A percentile compares a stretch with the other conserved stretches of the same genome.
Evolutionary conservation across 1,139 yeast genomes (phyloP).

Genomic region (Hemisphaericaspora lyxosophila): DNA sequence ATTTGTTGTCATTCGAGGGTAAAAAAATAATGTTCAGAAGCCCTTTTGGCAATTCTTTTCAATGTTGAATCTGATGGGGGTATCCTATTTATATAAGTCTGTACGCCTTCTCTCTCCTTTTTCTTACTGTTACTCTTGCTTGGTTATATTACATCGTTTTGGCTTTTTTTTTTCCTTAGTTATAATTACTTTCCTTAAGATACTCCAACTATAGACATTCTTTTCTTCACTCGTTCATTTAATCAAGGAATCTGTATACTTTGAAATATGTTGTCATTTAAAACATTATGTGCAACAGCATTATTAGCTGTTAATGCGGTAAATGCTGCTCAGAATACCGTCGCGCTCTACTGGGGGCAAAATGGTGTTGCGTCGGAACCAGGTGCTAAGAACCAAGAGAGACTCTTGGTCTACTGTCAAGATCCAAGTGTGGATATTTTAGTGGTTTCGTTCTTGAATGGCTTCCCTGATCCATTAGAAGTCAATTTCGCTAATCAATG

Average conservation of each 20-base stretch:
- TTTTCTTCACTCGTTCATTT: slow-evolving; percentile 1
- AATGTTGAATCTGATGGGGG: too few relatives aligned
- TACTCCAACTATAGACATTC: slow-evolving; percentile 8
- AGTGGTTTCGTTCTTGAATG: slow-evolving; percentile 65
- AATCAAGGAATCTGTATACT: neutral
- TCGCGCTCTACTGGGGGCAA: slow-evolving; percentile 89
- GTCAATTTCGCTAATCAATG: slow-evolving; percentile 76
- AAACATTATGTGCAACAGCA: slow-evolving; percentile 12
- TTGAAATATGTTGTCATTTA: slow-evolving; percentile 11
- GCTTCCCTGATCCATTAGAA: slow-evolving; percentile 50
- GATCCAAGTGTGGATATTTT: slow-evolving; percentile 69
- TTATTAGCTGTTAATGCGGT: slow-evolving; percentile 26
- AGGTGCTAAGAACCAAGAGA: slow-evolving; percentile 62
- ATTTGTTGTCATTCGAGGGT: too few relatives aligned
- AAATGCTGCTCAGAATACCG: slow-evolving; percentile 49
- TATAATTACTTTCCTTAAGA: neutral
- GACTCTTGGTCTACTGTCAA: slow-evolving; percentile 66
- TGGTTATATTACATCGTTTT: too few relatives aligned
- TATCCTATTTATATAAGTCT: too few relatives aligned
- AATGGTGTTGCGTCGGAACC: slow-evolving; percentile 23
- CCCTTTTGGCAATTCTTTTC: too few relatives aligned
- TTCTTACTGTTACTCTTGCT: too few relatives aligned
- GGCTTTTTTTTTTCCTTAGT: too few relatives aligned
- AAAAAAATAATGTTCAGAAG: too few relatives aligned
- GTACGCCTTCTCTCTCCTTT: too few relatives aligned